phyloP scores from a whole-genome alignment of 306 rosid species.

The Inga leiocalycina region DNA sequence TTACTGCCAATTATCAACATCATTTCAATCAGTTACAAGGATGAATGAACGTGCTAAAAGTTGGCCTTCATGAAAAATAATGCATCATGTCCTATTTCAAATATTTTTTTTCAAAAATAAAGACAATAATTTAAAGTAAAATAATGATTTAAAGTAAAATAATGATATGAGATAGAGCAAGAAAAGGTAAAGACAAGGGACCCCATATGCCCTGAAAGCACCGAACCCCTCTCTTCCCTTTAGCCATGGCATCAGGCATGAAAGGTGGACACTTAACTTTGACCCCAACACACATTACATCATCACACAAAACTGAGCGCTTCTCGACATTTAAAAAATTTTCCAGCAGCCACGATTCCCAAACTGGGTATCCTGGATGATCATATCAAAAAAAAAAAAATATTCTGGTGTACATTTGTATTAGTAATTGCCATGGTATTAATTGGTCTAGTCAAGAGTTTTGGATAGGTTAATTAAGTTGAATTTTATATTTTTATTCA shows the following conservation, averaged over 20 bases:
- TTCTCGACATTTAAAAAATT: conserved; percentile 1
- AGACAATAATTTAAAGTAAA: conserved; percentile 13
- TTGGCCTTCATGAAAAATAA: conserved; percentile 12
- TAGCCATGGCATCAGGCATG: conserved; percentile 32
- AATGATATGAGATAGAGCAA: conserved; percentile 19
- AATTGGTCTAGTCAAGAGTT: no score
- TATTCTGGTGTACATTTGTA: no score
- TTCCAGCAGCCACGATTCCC: no score
- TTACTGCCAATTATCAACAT: conserved; percentile 15
- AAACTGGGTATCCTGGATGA: no score
- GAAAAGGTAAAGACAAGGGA: conserved; percentile 29
- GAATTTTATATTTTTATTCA: no score
- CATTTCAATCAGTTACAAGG: conserved; percentile 23
- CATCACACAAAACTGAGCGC: neutral
- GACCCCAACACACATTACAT: conserved; percentile 14
- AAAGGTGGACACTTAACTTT: conserved; percentile 35
- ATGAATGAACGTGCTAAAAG: conserved; percentile 24
- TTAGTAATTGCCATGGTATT: no score
- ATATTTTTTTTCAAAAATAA: neutral
- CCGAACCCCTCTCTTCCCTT: conserved; percentile 34
- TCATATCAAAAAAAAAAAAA: no score
- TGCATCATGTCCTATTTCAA: conserved; percentile 17
- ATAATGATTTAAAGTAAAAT: conserved; percentile 32
- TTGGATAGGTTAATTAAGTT: no score
- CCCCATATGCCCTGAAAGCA: conserved; percentile 45